phyloP scores from a whole-genome alignment of 1,284 basidiomycete species.

The Leccinum griseonigrum region DNA sequence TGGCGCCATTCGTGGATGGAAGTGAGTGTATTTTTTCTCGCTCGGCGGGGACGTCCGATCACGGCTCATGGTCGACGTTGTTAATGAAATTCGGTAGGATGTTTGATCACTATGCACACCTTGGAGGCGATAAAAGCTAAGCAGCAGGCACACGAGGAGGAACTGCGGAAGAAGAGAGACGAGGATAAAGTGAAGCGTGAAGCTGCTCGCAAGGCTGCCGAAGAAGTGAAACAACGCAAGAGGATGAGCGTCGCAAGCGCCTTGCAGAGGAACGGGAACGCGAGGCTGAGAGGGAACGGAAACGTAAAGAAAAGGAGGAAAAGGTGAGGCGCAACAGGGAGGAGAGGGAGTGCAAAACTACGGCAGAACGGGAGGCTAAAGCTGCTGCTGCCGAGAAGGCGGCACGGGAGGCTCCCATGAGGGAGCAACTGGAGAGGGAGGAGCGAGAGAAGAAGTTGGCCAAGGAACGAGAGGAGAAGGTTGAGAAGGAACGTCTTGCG shows the following conservation, averaged over 20 bases:
- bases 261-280: constrained; percentile 67
- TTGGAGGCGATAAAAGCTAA: constrained; percentile 68
- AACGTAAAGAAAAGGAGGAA: constrained; percentile 65
- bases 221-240: constrained; percentile 77
- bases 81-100: not conserved
- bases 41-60: not conserved
- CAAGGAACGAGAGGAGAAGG: constrained; percentile 61
- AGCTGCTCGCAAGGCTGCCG: constrained; percentile 67
- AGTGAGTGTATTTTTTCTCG: constrained; percentile 38
- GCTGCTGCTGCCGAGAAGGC: constrained; percentile 49
- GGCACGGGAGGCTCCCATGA: constrained; percentile 41
- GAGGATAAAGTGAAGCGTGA: constrained; percentile 74
- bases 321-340: constrained; percentile 61
- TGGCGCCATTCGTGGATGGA: constrained; percentile 83
- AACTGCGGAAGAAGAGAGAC: constrained; percentile 66
- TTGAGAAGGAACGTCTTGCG: constrained; percentile 44
- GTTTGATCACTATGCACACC: constrained; percentile 81
- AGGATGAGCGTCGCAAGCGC: constrained; percentile 74
- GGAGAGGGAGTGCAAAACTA: constrained; percentile 56
- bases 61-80: not conserved
- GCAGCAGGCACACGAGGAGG: constrained; percentile 62
- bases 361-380: constrained; percentile 56
- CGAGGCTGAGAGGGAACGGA: constrained; percentile 62
- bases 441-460: constrained; percentile 55
- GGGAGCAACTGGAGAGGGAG: constrained; percentile 60